Evolutionary conservation across 495 filamentous ascomycete genomes (phyloP).

Genomic region (Lasiosphaeria hispida): DNA sequence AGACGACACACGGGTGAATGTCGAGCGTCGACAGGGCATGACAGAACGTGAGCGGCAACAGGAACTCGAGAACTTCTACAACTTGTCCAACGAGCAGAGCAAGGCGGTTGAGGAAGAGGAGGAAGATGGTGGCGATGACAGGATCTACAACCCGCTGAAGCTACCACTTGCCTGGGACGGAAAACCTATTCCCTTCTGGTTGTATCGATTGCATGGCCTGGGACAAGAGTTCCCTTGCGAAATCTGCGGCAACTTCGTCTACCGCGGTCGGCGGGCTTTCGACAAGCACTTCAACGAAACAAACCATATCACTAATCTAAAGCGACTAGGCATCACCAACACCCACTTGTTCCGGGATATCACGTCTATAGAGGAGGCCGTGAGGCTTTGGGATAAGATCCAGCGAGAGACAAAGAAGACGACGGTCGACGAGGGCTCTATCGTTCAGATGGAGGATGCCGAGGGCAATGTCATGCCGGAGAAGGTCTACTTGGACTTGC

Average conservation of each 20-base stretch:
- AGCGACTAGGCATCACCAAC: slow-evolving; percentile 90
- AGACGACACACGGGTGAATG: slow-evolving; percentile 82
- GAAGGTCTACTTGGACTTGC: slow-evolving; percentile 88
- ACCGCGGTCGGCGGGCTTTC: slow-evolving; percentile 92
- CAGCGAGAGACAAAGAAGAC: slow-evolving; percentile 80
- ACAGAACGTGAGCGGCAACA: slow-evolving; percentile 91
- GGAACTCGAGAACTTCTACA: slow-evolving; percentile 84
- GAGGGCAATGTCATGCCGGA: slow-evolving; percentile 98
- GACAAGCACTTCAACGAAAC: slow-evolving; percentile 98
- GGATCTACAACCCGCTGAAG: slow-evolving; percentile 95
- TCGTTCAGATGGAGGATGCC: slow-evolving; percentile 97
- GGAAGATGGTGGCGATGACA: slow-evolving; percentile 67
- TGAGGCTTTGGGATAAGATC: slow-evolving; percentile 89
- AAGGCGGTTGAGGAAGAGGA: slow-evolving; percentile 44
- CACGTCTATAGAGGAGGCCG: slow-evolving; percentile 82
- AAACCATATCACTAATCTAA: slow-evolving; percentile 85
- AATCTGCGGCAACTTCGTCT: slow-evolving; percentile 96
- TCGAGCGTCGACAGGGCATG: slow-evolving; percentile 92
- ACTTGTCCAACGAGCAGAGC: slow-evolving; percentile 39
- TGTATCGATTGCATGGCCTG: slow-evolving; percentile 94
- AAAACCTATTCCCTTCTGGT: slow-evolving; percentile 98
- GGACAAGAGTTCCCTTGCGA: slow-evolving; percentile 95
- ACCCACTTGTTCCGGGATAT: slow-evolving; percentile 93
- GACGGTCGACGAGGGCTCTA: slow-evolving; percentile 68
- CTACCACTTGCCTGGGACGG: slow-evolving; percentile 95